These are phyloP conservation scores for Alloteropsis semialata DNA, from an alignment of 176 grass and related monocot genomes.

Conservation along the genomic window DNA sequence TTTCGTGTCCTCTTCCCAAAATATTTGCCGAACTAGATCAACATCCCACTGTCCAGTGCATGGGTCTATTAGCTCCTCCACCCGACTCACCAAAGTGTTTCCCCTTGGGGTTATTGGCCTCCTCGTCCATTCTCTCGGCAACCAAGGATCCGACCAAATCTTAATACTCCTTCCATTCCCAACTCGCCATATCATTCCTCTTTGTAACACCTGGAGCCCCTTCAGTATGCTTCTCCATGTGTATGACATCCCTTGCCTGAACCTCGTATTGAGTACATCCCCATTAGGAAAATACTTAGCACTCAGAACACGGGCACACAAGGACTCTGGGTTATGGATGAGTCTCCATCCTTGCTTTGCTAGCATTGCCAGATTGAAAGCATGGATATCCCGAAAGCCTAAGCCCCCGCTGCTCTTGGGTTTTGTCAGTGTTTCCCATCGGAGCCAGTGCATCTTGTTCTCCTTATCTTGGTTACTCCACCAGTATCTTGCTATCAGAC, in stretches of 20 bases:
- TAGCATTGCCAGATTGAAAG: too few species aligned
- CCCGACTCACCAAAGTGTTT: accelerated
- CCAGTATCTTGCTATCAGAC: too few species aligned
- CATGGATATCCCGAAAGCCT: too few species aligned
- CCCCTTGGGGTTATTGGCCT: not conserved
- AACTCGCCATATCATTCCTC: not conserved
- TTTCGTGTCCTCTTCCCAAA: not conserved
- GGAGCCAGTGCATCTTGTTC: too few species aligned
- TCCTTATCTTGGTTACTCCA: too few species aligned
- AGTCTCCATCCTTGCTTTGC: too few species aligned
- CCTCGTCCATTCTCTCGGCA: not conserved
- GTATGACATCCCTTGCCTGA: not conserved
- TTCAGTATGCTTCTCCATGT: not conserved
- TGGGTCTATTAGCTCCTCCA: not conserved
- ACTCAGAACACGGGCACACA: too few species aligned
- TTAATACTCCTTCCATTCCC: not conserved
- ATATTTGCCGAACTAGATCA: accelerated
- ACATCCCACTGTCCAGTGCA: not conserved
- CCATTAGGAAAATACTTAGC: too few species aligned
- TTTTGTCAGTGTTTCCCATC: too few species aligned
- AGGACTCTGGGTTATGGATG: too few species aligned
- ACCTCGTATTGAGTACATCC: too few species aligned
- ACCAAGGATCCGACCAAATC: not conserved
- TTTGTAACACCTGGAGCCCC: not conserved
- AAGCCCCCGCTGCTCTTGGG: too few species aligned